These are phyloP conservation scores for Metschnikowia kunwiensis DNA, from an alignment of 805 yeast species.

Conservation along the genomic window DNA sequence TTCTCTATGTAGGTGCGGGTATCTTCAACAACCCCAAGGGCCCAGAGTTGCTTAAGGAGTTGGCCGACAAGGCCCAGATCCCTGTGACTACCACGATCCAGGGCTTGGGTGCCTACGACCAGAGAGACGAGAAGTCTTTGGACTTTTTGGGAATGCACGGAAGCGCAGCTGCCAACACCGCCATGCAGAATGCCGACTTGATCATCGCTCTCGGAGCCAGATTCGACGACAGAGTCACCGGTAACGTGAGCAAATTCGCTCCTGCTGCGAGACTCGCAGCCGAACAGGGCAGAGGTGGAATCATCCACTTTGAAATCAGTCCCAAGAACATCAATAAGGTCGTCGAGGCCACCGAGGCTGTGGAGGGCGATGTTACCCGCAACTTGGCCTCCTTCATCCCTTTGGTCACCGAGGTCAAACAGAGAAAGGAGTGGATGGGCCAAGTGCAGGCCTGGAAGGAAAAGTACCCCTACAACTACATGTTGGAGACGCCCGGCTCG, in stretches of 20 bases:
- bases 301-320: constrained; percentile 90
- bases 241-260: constrained; percentile 81
- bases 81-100: constrained; percentile 97
- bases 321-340: constrained; percentile 98
- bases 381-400: constrained; percentile 76
- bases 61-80: constrained; percentile 85
- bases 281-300: constrained; percentile 86
- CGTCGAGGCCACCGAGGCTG: constrained; percentile 91
- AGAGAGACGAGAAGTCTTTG: constrained; percentile 81
- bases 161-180: constrained; percentile 87
- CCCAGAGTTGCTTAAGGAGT: constrained; percentile 71
- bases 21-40: constrained; percentile 76
- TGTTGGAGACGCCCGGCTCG: constrained; percentile 74
- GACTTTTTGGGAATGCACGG: constrained; percentile 99
- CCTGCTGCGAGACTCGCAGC: constrained; percentile 93
- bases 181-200: constrained; percentile 90
- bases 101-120: constrained; percentile 93
- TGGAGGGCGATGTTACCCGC: constrained; percentile 91
- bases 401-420: constrained; percentile 56
- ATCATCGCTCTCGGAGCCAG: constrained; percentile 95
- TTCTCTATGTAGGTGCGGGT: constrained; percentile 92
- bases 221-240: constrained; percentile 97
- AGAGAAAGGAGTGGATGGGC: constrained; percentile 77
- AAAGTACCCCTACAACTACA: constrained; percentile 82
- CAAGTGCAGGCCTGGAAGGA: constrained; percentile 78